Conservation (phyloP, 306 rosid genomes). For the Inga leiocalycina region DNA sequence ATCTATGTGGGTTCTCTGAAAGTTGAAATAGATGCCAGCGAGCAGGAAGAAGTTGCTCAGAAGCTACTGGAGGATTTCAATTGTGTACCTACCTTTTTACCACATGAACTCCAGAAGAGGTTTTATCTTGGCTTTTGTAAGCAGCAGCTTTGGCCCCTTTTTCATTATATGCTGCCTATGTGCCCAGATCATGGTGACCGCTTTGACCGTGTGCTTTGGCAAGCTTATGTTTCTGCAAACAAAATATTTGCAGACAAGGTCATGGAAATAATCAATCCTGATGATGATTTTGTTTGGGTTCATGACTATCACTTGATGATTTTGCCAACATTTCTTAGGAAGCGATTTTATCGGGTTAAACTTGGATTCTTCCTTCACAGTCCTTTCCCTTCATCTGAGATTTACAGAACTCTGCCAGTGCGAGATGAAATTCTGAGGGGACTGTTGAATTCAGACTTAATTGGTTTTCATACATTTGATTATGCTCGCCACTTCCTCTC, state of each 20-base stretch:
- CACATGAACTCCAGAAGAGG: conserved; percentile 62
- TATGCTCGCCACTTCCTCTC: conserved; percentile 89
- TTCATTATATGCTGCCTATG: conserved; percentile 83
- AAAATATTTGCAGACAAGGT: conserved; percentile 81
- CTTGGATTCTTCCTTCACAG: conserved; percentile 89
- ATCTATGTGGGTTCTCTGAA: conserved; percentile 78
- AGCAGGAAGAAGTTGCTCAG: conserved; percentile 82
- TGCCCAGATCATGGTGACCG: conserved; percentile 80
- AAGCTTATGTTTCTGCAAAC: conserved; percentile 81
- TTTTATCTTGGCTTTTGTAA: conserved; percentile 72
- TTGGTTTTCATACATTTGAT: conserved; percentile 89
- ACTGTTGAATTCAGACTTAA: conserved; percentile 71
- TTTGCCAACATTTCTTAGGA: conserved; percentile 77
- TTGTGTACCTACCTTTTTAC: conserved; percentile 79
- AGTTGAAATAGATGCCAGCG: conserved; percentile 61
- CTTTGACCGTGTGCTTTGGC: conserved; percentile 73
- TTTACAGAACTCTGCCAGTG: conserved; percentile 75
- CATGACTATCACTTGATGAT: conserved; percentile 86
- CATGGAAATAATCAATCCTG: conserved; percentile 77
- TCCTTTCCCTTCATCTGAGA: conserved; percentile 81
- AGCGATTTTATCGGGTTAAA: conserved; percentile 61
- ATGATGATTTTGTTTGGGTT: conserved; percentile 81
- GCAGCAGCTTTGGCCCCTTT: conserved; percentile 82
- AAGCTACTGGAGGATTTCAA: conserved; percentile 64
- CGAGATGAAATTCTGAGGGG: conserved; percentile 78